Base-by-base conservation (phyloP, 176 grass and related monocot genomes). In the Eremochloa ophiuroides region DNA sequence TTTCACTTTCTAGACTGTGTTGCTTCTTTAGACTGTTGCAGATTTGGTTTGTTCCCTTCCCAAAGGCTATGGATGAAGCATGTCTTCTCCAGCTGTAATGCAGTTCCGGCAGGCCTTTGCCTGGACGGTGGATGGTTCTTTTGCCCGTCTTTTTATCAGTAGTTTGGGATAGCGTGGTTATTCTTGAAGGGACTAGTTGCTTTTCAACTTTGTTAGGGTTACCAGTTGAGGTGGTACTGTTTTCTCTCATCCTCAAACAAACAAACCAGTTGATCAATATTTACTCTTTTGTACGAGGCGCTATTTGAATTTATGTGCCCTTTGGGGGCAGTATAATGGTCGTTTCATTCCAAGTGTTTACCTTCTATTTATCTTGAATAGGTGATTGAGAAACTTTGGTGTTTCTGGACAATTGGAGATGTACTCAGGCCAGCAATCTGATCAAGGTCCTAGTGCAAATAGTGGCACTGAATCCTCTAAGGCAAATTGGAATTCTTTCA, bases 381-480 rank as follows among this genome's bases (percentile, higher is more conserved):
- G 69, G 66, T 66, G 76, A 78, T 20, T 66, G 53, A 79, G 66
- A 74, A 93, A 63, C 66, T 16, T 59, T 58, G 40, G 10, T 82
- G 18, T 79, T 71, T 85, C 55, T 77, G 20, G 64, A 28, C 61
- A 74, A 26, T 79, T 77, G 17, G 67, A 93, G 48, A 94, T 92
- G 92, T 87, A 89, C 82, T 89, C 89, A 59, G 80, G 74, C 10
- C 87, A 90, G 80, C 94, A 88, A 90, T 91, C 89, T 72, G 79
- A 83, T 75, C 80, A 86, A 71, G 73, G 23, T 53, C 73, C 87
- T 82, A 74, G 64, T 74, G 69, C 85, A 75, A 83, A 68, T 35
- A 79, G 90, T 64, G 22, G 47, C 30, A 91, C 89, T 79, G 85
- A 91, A 42, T 91, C 81, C 67, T 67, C 82, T 7, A 84, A 84